A percentile compares a stretch with the other conserved stretches of the same genome.
Evolutionary conservation across 2,329 filamentous ascomycete genomes (phyloP).

Genomic region (Balansia obtecta): DNA sequence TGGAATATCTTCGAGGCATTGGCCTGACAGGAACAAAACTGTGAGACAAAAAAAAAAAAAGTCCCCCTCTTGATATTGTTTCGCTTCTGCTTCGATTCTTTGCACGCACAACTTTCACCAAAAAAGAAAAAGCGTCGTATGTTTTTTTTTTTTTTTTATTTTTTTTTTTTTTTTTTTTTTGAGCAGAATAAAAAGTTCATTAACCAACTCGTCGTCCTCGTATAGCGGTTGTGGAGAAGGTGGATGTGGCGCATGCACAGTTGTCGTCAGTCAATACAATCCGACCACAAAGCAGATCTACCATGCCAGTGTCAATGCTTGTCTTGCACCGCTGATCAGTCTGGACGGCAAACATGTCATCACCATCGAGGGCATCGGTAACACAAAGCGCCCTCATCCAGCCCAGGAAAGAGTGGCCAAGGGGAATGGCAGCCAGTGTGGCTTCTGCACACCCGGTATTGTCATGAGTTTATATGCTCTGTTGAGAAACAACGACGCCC

Average conservation of each 20-base stretch:
- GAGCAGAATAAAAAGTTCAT: neutral
- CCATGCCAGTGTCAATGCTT: constrained; percentile 94
- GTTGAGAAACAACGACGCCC: constrained; percentile 68
- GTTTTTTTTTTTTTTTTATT: too few species aligned
- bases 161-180: too few species aligned
- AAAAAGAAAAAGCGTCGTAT: too few species aligned
- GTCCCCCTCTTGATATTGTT: neutral
- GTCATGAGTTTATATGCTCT: constrained; percentile 96
- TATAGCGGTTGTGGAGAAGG: constrained; percentile 79
- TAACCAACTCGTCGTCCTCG: neutral
- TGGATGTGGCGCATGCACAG: constrained; percentile 91
- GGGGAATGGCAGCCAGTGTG: constrained; percentile 81
- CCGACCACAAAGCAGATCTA: constrained; percentile 87
- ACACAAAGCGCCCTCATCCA: constrained; percentile 75
- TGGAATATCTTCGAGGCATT: constrained; percentile 88
- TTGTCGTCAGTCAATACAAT: constrained; percentile 88
- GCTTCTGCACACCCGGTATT: constrained; percentile 95
- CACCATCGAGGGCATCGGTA: constrained; percentile 92
- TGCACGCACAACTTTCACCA: too few species aligned
- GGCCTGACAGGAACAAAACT: constrained; percentile 93
- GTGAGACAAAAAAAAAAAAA: constrained; percentile 29
- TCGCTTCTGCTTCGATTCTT: neutral
- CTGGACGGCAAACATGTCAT: constrained; percentile 97
- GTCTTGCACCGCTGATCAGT: constrained; percentile 81
- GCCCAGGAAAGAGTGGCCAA: constrained; percentile 84